These are phyloP conservation scores for Nannizziopsis barbatae DNA, from an alignment of 2,329 filamentous ascomycete species.

Conservation along the genomic window DNA sequence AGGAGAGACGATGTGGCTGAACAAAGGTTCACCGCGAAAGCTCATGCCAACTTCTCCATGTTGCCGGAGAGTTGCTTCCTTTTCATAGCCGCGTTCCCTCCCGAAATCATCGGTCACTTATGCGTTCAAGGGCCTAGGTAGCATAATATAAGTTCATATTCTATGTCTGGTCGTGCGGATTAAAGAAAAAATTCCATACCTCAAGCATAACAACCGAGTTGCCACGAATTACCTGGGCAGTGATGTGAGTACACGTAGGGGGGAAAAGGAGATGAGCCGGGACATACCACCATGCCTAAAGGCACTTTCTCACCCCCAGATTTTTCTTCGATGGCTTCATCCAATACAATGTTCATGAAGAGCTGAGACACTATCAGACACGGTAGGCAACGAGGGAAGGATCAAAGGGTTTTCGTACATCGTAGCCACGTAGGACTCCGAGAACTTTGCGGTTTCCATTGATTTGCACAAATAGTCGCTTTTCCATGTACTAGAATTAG, in stretches of 20 bases:
- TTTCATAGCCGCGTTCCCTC: too few species aligned
- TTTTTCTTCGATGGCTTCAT: conserved; percentile 94
- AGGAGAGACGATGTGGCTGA: too few species aligned
- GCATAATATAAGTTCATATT: background rate
- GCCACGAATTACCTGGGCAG: conserved; percentile 70
- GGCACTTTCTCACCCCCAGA: conserved; percentile 78
- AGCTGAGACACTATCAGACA: conserved; percentile 48
- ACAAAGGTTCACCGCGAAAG: too few species aligned
- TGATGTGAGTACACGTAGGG: background rate
- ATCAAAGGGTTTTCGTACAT: conserved; percentile 50
- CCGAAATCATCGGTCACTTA: conserved; percentile 31
- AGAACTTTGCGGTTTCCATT: conserved; percentile 97
- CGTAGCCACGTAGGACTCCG: conserved; percentile 86
- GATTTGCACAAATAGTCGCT: conserved; percentile 92
- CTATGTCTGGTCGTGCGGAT: background rate
- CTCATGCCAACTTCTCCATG: too few species aligned
- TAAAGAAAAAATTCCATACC: conserved; percentile 29
- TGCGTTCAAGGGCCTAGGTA: conserved; percentile 33
- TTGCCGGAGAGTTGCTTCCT: too few species aligned
- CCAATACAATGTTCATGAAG: conserved; percentile 94
- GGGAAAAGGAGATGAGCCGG: background rate
- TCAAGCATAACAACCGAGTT: conserved; percentile 99
- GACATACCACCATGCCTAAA: conserved; percentile 74
- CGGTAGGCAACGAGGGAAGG: background rate
- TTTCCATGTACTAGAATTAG: conserved; percentile 78